A percentile compares a stretch with the other conserved stretches of the same genome.
phyloP scores from a whole-genome alignment of 2,329 filamentous ascomycete species.

The Rhinocladiella mackenziei region DNA sequence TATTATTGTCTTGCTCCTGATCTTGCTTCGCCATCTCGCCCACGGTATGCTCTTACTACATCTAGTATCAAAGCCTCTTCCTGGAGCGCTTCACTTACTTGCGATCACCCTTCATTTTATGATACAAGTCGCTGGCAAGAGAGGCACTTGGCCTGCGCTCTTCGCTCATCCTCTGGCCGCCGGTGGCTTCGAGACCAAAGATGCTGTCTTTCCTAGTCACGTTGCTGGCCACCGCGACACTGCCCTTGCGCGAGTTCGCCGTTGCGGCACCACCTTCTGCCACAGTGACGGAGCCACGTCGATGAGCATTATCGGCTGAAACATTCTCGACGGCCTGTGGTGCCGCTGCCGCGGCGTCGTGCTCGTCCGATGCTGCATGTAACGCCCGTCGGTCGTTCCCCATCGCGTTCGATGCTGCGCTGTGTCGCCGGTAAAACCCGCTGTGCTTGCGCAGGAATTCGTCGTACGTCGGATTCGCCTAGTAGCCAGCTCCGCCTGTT shows the following conservation, averaged over 20 bases:
- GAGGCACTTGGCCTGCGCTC: constrained; percentile 25
- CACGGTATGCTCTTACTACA: no score
- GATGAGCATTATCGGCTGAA: constrained; percentile 14
- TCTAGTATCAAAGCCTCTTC: neutral
- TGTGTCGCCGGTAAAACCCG: constrained; percentile 29
- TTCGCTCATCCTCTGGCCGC: constrained; percentile 24
- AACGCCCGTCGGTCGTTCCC: constrained; percentile 27
- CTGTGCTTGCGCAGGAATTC: constrained; percentile 29
- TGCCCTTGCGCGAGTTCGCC: constrained; percentile 26
- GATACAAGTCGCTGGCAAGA: constrained; percentile 26
- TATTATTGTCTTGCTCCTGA: no score
- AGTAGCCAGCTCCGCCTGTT: constrained; percentile 29
- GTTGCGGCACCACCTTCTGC: constrained; percentile 26
- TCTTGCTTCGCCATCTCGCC: no score
- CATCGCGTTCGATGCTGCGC: constrained; percentile 26
- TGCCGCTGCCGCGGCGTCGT: constrained; percentile 17
- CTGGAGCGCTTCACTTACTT: neutral
- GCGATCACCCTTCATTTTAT: constrained; percentile 27
- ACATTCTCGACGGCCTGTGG: constrained; percentile 24
- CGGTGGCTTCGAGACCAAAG: constrained; percentile 28
- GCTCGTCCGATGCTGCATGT: constrained; percentile 20
- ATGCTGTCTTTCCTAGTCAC: constrained; percentile 28
- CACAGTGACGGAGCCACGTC: constrained; percentile 15
- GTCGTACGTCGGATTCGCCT: constrained; percentile 29
- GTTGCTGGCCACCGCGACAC: constrained; percentile 29